Conservation (phyloP, 1,139 yeast genomes). For the Geotrichum aggregatum region DNA sequence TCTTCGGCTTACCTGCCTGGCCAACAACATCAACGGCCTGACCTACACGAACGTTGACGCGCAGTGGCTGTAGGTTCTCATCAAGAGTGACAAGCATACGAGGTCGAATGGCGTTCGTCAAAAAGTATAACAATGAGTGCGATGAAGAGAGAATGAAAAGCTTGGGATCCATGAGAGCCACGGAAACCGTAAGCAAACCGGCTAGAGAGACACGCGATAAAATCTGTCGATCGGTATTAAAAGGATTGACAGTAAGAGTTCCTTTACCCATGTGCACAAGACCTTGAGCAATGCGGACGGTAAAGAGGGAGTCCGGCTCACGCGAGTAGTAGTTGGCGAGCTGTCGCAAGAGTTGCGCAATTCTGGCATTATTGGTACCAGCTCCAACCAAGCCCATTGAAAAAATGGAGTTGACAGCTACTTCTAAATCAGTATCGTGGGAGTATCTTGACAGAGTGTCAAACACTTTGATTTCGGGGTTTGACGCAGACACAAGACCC, state of each 20-base stretch:
- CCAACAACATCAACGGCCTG: conserved; percentile 99
- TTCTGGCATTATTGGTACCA: conserved; percentile 96
- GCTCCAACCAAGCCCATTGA: conserved; percentile 98
- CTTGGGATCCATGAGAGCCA: conserved; percentile 82
- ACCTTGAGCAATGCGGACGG: conserved; percentile 94
- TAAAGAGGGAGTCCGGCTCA: conserved; percentile 85
- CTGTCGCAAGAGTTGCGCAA: conserved; percentile 92
- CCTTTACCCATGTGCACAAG: conserved; percentile 94
- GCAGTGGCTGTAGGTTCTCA: conserved; percentile 80
- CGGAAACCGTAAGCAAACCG: conserved; percentile 77
- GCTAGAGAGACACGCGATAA: conserved; percentile 88
- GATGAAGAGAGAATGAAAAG: conserved; percentile 60
- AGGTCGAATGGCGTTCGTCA: conserved; percentile 88
- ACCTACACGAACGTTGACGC: conserved; percentile 95
- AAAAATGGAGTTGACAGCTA: conserved; percentile 90
- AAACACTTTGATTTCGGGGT: conserved; percentile 95
- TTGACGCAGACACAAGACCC: conserved; percentile 89
- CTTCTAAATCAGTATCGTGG: conserved; percentile 91
- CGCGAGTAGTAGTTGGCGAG: conserved; percentile 89
- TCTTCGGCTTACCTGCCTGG: conserved; percentile 97
- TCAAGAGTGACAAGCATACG: conserved; percentile 90
- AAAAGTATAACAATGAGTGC: conserved; percentile 76
- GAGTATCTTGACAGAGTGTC: conserved; percentile 94
- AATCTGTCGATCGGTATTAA: conserved; percentile 82
- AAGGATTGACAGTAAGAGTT: conserved; percentile 83